Evolutionary conservation across 495 filamentous ascomycete species (phyloP).

Genomic region (Jackrogersella minutella): DNA sequence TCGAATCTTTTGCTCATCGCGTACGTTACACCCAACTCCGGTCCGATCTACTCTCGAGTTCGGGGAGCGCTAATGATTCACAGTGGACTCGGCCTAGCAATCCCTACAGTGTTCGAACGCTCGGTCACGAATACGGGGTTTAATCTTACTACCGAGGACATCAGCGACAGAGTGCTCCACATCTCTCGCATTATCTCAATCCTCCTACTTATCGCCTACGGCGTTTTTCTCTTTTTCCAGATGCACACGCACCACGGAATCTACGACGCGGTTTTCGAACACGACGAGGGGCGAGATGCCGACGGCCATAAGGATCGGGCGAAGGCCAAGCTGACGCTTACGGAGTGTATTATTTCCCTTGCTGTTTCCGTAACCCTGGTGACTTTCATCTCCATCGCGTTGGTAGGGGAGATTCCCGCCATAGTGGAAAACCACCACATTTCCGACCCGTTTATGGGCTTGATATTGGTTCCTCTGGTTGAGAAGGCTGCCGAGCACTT

Average conservation of each 20-base stretch:
- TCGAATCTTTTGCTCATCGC: slow-evolving; percentile 82
- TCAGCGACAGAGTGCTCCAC: slow-evolving; percentile 61
- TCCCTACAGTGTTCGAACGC: slow-evolving; percentile 79
- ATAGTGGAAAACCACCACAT: slow-evolving; percentile 71
- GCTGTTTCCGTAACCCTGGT: slow-evolving; percentile 74
- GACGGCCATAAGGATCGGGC: slow-evolving; percentile 70
- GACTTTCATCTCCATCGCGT: slow-evolving; percentile 78
- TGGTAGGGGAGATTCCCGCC: slow-evolving; percentile 80
- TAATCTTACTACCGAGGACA: slow-evolving; percentile 45
- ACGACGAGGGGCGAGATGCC: slow-evolving; percentile 74
- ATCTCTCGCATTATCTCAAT: slow-evolving; percentile 81
- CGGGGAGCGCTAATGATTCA: slow-evolving; percentile 18
- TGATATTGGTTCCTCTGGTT: slow-evolving; percentile 82
- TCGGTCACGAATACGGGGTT: slow-evolving; percentile 58
- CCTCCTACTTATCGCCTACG: slow-evolving; percentile 80
- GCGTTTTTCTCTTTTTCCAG: slow-evolving; percentile 83
- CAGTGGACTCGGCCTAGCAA: slow-evolving; percentile 77
- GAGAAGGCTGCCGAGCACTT: slow-evolving; percentile 93
- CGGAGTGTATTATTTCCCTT: slow-evolving; percentile 76
- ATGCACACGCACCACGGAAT: slow-evolving; percentile 82
- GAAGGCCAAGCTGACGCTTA: slow-evolving; percentile 78
- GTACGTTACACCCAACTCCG: slow-evolving; percentile 46
- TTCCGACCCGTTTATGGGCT: slow-evolving; percentile 80
- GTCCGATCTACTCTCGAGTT: not conserved
- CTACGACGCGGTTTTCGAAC: slow-evolving; percentile 67